Base-by-base conservation (phyloP, 768 basidiomycete genomes). In the Boletus subparvulus region DNA sequence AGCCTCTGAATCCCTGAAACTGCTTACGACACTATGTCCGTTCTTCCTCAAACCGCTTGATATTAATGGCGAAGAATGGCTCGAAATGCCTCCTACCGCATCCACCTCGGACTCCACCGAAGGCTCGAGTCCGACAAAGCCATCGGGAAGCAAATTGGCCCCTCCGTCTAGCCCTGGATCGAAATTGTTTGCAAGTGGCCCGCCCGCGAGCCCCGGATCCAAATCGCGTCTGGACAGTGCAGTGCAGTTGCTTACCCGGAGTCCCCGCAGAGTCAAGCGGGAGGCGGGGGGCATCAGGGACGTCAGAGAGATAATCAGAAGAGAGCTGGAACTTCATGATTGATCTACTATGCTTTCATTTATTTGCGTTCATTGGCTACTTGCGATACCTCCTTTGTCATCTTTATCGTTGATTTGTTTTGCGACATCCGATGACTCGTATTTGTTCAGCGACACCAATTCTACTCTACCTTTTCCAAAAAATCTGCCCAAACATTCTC, bases 231-330 rank as follows among this genome's bases (percentile, higher is more conserved):
- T 82, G 52, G 81, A 86, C 53, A 88, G 84, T 60, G 83, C 80
- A 21, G 73, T 80, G 55, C 84, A 85, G 68, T 63, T 91, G 19
- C 70, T 84, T 16, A 83, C 78, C 28, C 78, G 90, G 46, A 92
- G 90, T 69, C 91, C 91, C 8, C 82, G 81, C 54, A 75, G 82
- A 57, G 85, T 93, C 36, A 87, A 84, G 66, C 78, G 77, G 28
- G 88, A 91, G 65, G 80, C 75, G 6, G 87, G 90, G 33, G 89
- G 90, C 0, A 75, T 93, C 62, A 79, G 91, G 39, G 83, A 89
- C 68, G 90, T 92, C 33, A 76, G 90, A 55, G 91, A 93, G 72
- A 86, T 90, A 65, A 89, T 93, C 66, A 80, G 89, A 63, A 77
- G 80, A 60, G 91, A 92, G 74, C 74, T 92, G 63, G 90, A 92